Evolutionary conservation across 2,329 filamentous ascomycete genomes (phyloP).

Genomic region (Capronia epimyces): DNA sequence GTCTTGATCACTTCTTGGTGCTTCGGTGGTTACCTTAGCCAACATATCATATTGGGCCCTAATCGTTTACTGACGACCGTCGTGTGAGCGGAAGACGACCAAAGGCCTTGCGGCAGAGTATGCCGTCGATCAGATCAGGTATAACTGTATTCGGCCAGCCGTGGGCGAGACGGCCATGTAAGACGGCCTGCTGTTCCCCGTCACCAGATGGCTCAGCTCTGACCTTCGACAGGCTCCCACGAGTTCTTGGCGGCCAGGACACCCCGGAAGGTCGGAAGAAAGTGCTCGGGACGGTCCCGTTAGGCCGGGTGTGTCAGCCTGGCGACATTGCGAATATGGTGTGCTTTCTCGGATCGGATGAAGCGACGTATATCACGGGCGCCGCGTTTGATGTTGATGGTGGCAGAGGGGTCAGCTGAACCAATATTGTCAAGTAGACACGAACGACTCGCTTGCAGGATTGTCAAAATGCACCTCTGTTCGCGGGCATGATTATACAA

Average conservation of each 20-base stretch:
- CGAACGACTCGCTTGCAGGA: not conserved
- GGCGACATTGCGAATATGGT: slow-evolving; percentile 31
- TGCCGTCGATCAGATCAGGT: slow-evolving; percentile 19
- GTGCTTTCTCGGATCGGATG: slow-evolving; percentile 27
- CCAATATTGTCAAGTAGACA: not conserved
- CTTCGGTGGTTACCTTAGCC: too few species aligned
- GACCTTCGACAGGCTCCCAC: slow-evolving; percentile 1
- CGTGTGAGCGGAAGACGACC: slow-evolving; percentile 20
- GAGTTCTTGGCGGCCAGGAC: slow-evolving; percentile 16
- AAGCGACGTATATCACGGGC: slow-evolving; percentile 28
- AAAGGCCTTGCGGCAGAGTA: slow-evolving; percentile 23
- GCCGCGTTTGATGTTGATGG: slow-evolving; percentile 28
- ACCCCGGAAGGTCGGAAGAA: slow-evolving; percentile 15
- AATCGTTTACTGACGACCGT: too few species aligned
- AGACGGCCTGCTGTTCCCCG: not conserved
- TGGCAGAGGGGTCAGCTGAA: slow-evolving; percentile 25
- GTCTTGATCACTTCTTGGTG: too few species aligned
- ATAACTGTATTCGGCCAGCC: slow-evolving; percentile 22
- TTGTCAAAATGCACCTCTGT: not conserved
- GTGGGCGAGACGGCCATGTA: slow-evolving; percentile 23
- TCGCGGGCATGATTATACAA: slow-evolving; percentile 15
- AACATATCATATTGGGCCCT: too few species aligned
- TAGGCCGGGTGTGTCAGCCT: slow-evolving; percentile 26
- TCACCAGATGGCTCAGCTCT: not conserved
- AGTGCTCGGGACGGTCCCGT: slow-evolving; percentile 21